Base-by-base conservation (phyloP, 192 early-diverging fungal genomes). In the Podila clonocystis region DNA sequence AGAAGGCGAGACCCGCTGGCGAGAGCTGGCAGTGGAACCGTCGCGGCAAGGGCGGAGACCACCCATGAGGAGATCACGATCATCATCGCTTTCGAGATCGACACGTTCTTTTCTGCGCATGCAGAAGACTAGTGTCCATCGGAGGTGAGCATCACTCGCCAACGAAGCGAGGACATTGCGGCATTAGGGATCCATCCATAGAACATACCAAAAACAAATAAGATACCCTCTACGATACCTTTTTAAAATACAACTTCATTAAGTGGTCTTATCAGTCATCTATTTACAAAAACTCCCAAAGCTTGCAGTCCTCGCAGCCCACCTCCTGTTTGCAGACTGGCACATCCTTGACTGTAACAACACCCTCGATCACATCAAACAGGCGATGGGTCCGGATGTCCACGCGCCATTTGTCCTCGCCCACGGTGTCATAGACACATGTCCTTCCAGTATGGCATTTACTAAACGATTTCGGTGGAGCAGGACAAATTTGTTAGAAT, bases 351-450 rank as follows among this genome's bases (percentile, higher is more conserved):
- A 84, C 74, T 36, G 82, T 73, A 5, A 85, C 59, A 8, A 91
- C 87, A 33, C 83, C 86, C 7, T 94, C 89, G 58, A 98, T 93
- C 22, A 96, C 91, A 60, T 90, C 89, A 31, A 84, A 82, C n/a
- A 98, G 90, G 3, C 91, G 88, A 83, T 98, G 97, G 50, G 90
- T 87, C 26, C 91, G 83, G 59, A 97, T 90, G 49, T 93, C 91
- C 12, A 90, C 69, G 49, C 89, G 84, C 92, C 89, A 92, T 65
- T 86, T 87, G 38, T 90, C 83, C 24, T 87, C 86, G 22, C 82
- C 74, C 2, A 93, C 90, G 0, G 90, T 90, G 74, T 95, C 91
- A 70, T 90, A 94, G 0, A 89, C 77, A 70, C 93, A 89, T 22
- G 83, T 82, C 48, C 89, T 82, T 9, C 97, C 97, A 34, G 89